Evolutionary conservation across 2,329 filamentous ascomycete genomes (phyloP).

Genomic region (Aspergillus vadensis): DNA sequence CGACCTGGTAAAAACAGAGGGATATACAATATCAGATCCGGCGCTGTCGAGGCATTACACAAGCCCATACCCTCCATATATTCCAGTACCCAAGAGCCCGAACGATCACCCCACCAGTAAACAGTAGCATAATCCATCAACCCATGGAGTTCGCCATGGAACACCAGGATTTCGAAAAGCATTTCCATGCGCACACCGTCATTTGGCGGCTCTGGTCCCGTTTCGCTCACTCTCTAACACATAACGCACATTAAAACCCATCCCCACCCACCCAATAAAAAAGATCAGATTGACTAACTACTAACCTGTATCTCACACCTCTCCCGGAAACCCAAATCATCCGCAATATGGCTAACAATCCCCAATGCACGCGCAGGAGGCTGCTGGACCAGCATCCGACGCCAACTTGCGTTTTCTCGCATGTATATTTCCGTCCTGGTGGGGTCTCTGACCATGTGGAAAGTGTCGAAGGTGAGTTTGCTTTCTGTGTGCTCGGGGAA

Average conservation of each 20-base stretch:
- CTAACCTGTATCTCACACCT: not conserved
- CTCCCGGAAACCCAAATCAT: too few species aligned
- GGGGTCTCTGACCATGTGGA: not conserved
- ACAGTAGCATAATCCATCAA: not conserved
- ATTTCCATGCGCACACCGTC: not conserved
- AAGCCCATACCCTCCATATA: not conserved
- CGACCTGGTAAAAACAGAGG: too few species aligned
- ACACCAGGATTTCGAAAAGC: not conserved
- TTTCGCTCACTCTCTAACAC: not conserved
- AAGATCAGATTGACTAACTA: not conserved
- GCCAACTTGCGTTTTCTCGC: slow-evolving; percentile 5
- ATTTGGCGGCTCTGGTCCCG: not conserved
- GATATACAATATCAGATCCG: not conserved
- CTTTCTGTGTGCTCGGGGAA: not conserved
- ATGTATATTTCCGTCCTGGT: not conserved
- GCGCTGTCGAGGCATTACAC: not conserved
- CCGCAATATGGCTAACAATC: too few species aligned
- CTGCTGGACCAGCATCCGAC: slow-evolving; percentile 9
- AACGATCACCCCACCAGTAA: not conserved
- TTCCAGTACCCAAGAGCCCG: not conserved
- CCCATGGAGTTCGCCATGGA: not conserved
- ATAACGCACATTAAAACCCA: not conserved
- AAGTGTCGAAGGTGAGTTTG: not conserved
- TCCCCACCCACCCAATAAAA: not conserved
- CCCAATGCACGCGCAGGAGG: not conserved